Conservation (phyloP, 805 yeast genomes). For the Wickerhamomyces bisporus region DNA sequence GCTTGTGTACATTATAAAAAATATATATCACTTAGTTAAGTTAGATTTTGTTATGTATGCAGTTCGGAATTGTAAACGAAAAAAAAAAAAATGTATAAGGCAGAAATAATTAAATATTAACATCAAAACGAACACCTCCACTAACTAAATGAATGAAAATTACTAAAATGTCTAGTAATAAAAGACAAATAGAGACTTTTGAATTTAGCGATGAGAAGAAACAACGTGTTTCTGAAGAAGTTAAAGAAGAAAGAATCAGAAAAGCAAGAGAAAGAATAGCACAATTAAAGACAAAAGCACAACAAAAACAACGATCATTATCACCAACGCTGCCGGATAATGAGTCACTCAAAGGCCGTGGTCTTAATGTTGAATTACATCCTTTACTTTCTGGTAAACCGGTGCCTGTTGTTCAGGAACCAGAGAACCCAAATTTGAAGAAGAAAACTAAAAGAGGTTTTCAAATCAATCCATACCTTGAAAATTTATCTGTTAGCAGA, state of each 20-base stretch:
- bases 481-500: slow-evolving; percentile 12
- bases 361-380: slow-evolving; percentile 25
- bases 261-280: slow-evolving; percentile 12
- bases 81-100: too few relatives aligned
- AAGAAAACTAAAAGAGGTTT: slow-evolving; percentile 21
- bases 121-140: too few relatives aligned
- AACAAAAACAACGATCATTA: background rate
- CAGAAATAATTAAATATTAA: too few relatives aligned
- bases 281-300: slow-evolving; percentile 6
- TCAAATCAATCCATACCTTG: slow-evolving; percentile 32
- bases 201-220: slow-evolving; percentile 3
- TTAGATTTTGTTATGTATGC: too few relatives aligned
- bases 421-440: slow-evolving; percentile 21
- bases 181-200: slow-evolving; percentile 2
- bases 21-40: background rate
- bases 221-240: background rate
- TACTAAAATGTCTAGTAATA: slow-evolving; percentile 5
- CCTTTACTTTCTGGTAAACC: slow-evolving; percentile 23
- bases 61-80: background rate
- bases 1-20: background rate
- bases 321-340: background rate
- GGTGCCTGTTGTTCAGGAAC: slow-evolving; percentile 3
- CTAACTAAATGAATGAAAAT: too few relatives aligned
- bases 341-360: slow-evolving; percentile 7
- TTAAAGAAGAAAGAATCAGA: slow-evolving; percentile 4